Base-by-base conservation (phyloP, 2,329 filamentous ascomycete species). In the Pestalotiopsis sp. region DNA sequence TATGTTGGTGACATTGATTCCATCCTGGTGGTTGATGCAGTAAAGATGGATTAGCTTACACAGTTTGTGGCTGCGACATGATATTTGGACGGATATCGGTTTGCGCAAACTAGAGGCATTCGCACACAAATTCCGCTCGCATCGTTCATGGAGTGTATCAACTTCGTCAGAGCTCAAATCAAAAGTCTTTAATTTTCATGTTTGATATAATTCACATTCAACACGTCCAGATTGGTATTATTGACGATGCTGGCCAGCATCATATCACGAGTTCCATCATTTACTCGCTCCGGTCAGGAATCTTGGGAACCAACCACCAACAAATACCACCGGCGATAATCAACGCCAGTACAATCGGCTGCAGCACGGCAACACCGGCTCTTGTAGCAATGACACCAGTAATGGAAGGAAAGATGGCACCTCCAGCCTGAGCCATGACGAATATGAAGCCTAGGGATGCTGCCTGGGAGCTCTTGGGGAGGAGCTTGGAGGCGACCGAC, bases 381-480 rank as follows among this genome's bases (percentile, higher is more conserved):
- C 73, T 71, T 0, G 80, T 76, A 0, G 84, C 83, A 60, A 87
- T 82, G 14, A 87, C 68, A 2, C 85, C 85, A 0, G 85, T 87
- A 3, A 87, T 70, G 0, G 83, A 84, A 0, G 86, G 85, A 70
- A 87, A 87, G 2, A 87, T 75, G 0, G 85, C 80, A 3, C 83
- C 85, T 2, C 85, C 85, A 2, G 85, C 81, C 73, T 87, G 85
- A 0, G 84, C 84, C 2, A 87, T 73, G 0, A 87, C 83, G 68
- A 87, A 87, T 6, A 87, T 80, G 45, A 86, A 82, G 7, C 84
- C 83, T 38, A 88, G 76, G 4, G 84, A 84, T 2, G 85, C 82
- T 2, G 84, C 77, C 23, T 83, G 82, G 2, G 85, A 80, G 13
- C 84, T 79, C 12, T 80, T 78, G 0, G 82, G 76, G 67, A 87